A percentile compares a stretch with the other conserved stretches of the same genome.
Conservation (phyloP, 345 rosid genomes). For the Populus pruinosa region DNA sequence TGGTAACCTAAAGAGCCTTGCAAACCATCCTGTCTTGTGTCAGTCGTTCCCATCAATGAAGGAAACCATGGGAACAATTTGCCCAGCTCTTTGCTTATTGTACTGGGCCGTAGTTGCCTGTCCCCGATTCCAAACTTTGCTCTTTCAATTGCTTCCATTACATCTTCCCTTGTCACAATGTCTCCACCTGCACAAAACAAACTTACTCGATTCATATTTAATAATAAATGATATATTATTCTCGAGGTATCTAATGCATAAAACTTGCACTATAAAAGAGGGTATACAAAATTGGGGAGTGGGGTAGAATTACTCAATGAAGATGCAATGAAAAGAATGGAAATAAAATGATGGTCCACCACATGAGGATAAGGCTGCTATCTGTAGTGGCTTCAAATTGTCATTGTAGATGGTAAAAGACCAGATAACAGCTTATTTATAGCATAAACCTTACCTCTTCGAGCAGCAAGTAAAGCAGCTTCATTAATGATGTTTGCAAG, state of each 20-base stretch:
- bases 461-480: conserved; percentile 94
- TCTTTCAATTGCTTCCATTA: conserved; percentile 96
- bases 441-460: conserved; percentile 57
- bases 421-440: background rate
- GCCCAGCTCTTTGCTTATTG: conserved; percentile 67
- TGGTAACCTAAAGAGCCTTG: conserved; percentile 87
- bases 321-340: background rate
- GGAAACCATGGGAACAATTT: conserved; percentile 94
- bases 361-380: too few species aligned
- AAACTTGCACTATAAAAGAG: background rate
- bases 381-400: background rate
- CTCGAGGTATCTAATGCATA: background rate
- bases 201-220: background rate
- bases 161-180: conserved; percentile 74
- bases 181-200: conserved; percentile 55
- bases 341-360: background rate
- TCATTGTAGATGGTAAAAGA: background rate
- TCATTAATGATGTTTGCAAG: conserved; percentile 92
- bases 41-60: conserved; percentile 59
- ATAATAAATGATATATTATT: background rate
- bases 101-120: conserved; percentile 46
- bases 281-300: background rate
- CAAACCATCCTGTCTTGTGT: conserved; percentile 48
- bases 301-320: background rate
- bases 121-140: conserved; percentile 85